A percentile compares a stretch with the other conserved stretches of the same genome.
Conservation (phyloP, 352 stramenopile genomes). For the Aphanomyces stellatus region DNA sequence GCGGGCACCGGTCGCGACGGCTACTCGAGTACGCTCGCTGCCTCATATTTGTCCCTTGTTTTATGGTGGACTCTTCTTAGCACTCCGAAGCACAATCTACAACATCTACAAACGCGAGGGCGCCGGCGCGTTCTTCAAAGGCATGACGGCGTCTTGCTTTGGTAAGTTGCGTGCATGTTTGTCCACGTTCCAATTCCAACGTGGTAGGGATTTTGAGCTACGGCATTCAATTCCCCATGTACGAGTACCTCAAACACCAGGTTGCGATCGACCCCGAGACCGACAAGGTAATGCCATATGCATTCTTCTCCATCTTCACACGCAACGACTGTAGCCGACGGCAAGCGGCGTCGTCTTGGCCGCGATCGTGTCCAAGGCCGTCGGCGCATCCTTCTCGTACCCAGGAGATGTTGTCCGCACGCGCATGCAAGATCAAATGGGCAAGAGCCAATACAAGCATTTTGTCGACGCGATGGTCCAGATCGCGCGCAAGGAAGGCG, state of each 20-base stretch:
- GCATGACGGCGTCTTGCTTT: constrained; percentile 6
- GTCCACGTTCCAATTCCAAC: neutral
- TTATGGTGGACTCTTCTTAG: neutral
- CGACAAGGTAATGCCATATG: constrained; percentile 8
- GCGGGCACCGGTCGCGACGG: neutral
- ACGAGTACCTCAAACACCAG: constrained; percentile 4
- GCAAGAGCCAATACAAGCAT: constrained; percentile 12
- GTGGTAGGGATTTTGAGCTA: constrained; percentile 17
- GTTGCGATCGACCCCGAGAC: neutral
- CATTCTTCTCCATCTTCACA: neutral
- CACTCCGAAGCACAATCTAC: neutral
- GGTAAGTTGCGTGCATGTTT: constrained; percentile 1
- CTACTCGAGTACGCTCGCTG: constrained; percentile 14
- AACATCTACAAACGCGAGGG: constrained; percentile 11
- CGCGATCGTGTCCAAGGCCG: constrained; percentile 15
- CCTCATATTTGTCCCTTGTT: neutral
- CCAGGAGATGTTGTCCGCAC: constrained; percentile 13
- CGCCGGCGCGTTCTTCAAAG: constrained; percentile 7
- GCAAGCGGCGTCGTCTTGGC: constrained; percentile 2
- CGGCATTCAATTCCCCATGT: constrained; percentile 17
- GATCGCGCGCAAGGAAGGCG: constrained; percentile 12
- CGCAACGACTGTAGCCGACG: neutral
- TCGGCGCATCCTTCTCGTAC: constrained; percentile 5
- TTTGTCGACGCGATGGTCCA: constrained; percentile 16
- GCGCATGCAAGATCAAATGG: constrained; percentile 15